phyloP scores from a whole-genome alignment of 257 asterid species.

The Eustoma russellianum region DNA sequence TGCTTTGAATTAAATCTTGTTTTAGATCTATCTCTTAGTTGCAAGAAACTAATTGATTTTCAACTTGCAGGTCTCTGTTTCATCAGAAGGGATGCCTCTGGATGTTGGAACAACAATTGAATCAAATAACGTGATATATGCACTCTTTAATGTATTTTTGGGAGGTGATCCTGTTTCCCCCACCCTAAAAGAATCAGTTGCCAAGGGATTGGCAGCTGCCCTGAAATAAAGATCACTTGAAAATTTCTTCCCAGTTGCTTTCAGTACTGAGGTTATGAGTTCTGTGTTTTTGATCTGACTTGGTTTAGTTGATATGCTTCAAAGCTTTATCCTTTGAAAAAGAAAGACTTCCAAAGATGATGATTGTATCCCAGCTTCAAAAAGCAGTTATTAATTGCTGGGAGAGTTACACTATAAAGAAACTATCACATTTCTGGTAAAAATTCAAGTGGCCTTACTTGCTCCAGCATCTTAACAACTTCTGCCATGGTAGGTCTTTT shows the following conservation, averaged over 20 bases:
- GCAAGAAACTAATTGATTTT: background rate
- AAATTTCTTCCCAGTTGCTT: background rate
- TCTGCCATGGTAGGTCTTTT: constrained; percentile 76
- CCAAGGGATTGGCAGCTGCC: constrained; percentile 46
- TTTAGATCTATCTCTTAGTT: too few relatives aligned
- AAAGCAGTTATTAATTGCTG: too few relatives aligned
- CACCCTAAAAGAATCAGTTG: too few relatives aligned
- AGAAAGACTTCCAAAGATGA: too few relatives aligned
- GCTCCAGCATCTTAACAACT: too few relatives aligned
- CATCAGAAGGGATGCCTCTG: constrained; percentile 59
- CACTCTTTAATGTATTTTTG: constrained; percentile 79
- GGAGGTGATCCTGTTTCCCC: constrained; percentile 81
- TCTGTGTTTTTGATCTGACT: constrained; percentile 10
- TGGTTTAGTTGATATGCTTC: constrained; percentile 36
- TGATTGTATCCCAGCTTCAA: too few relatives aligned
- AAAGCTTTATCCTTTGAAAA: too few relatives aligned
- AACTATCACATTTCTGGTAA: too few relatives aligned
- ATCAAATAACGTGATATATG: constrained; percentile 57
- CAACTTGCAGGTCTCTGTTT: constrained; percentile 50
- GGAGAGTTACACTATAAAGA: too few relatives aligned
- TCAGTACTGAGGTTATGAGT: constrained; percentile 7
- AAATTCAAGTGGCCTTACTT: too few relatives aligned
- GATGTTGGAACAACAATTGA: constrained; percentile 61
- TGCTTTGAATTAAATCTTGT: background rate
- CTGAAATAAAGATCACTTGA: constrained; percentile 28